Evolutionary conservation across 2,329 filamentous ascomycete genomes (phyloP).

Genomic region (Onygenales sp.): DNA sequence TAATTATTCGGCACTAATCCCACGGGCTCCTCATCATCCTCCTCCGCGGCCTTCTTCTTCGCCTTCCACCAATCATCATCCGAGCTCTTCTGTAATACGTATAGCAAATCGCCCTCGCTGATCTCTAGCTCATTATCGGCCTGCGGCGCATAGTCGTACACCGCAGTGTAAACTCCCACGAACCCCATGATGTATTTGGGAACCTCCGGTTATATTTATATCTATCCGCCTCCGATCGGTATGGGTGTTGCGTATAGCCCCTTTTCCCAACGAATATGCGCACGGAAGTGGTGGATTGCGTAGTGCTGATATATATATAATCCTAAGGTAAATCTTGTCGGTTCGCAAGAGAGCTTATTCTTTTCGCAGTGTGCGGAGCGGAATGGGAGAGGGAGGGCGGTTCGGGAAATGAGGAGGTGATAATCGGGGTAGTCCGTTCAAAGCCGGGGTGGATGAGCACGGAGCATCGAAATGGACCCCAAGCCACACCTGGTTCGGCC

Average conservation of each 20-base stretch:
- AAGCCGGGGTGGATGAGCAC: background rate
- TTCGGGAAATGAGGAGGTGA: too few relatives aligned
- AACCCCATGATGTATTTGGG: conserved; percentile 62
- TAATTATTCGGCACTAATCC: conserved; percentile 93
- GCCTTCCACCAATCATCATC: conserved; percentile 92
- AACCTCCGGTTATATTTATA: conserved; percentile 4
- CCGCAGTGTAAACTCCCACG: conserved; percentile 76
- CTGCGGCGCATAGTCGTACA: conserved; percentile 90
- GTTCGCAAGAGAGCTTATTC: too few relatives aligned
- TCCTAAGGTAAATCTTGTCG: background rate
- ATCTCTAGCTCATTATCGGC: conserved; percentile 78
- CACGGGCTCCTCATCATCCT: conserved; percentile 84
- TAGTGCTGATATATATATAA: too few relatives aligned
- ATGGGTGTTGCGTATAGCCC: background rate
- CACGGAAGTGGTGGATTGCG: background rate
- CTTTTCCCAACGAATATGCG: background rate
- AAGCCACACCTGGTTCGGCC: too few relatives aligned
- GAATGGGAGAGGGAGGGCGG: too few relatives aligned
- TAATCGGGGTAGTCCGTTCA: background rate
- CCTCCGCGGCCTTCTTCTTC: conserved; percentile 75
- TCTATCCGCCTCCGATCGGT: background rate
- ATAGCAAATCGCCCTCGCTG: conserved; percentile 77
- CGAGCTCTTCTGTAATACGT: conserved; percentile 70
- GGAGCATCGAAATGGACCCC: background rate
- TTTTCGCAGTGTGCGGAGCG: too few relatives aligned